Base-by-base conservation (phyloP, 2,329 filamentous ascomycete species). In the Gremmenia infestans region DNA sequence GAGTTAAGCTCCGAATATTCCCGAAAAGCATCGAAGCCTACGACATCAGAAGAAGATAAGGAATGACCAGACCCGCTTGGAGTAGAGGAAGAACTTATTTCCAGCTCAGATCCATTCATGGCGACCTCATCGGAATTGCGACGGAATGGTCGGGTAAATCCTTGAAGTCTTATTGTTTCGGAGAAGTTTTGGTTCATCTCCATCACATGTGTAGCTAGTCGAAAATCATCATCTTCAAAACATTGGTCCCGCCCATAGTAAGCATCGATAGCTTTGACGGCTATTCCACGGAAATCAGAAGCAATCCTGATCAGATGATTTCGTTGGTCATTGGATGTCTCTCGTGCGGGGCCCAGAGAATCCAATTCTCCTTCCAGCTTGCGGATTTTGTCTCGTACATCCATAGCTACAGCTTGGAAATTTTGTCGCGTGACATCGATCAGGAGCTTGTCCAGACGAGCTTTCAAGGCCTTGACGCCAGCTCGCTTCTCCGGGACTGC, bases 101-200 rank as follows among this genome's bases (percentile, higher is more conserved):
- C 23, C 6, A 6, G 23, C 23, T 25, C 23, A 25, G 23, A 25
- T 6, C 6, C 3, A 25, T 25, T 25, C 23, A 25, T 25, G 85
- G 78, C 1, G 77, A 69, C 17, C 78, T 74, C 56, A 76, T 77
- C 6, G 81, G 70, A 57, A 85, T 80, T 0, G 71, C 72, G 0
- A 73, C 15, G 25, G 25, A 54, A 57, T 5, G 3, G 7, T 35
- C 39, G 40, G 14, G 46, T 54, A 17, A 36, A 47, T 37, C 47
- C 51, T 45, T 37, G 25, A 32, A 15, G 14, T 9, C 11, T 12
- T 2, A 54, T 22, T 2, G 25, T 40, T 8, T 54, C 40, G 11
- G 47, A 54, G n/a, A 53, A 58, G n/a, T 12, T 32, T 14, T 37
- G 19, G 35, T 55, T 50, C 43, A 58, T 50, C n/a, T n/a, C 22